These are phyloP conservation scores for Serendipita sp. DNA, from an alignment of 768 basidiomycete genomes.

Conservation along the genomic window DNA sequence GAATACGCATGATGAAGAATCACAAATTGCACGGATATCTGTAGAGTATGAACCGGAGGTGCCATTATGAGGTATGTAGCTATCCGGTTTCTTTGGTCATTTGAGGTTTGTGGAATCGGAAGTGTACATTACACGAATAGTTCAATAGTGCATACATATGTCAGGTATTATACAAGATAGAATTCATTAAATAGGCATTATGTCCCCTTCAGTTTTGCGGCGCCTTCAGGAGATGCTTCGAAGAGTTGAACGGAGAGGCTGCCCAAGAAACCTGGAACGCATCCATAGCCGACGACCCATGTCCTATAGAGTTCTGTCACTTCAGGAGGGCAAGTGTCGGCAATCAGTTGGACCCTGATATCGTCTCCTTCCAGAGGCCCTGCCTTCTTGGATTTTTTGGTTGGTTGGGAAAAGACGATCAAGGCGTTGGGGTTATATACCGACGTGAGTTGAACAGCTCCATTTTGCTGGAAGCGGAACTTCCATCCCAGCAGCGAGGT, in stretches of 20 bases:
- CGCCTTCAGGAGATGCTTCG: neutral
- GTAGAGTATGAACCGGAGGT: neutral
- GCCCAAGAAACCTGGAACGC: conserved; percentile 4
- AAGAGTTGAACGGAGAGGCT: conserved; percentile 1
- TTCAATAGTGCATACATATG: neutral
- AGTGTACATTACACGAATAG: neutral
- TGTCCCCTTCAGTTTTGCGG: neutral
- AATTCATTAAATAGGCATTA: neutral
- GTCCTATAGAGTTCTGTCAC: conserved; percentile 1
- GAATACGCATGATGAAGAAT: neutral
- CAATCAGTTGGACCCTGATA: conserved; percentile 1
- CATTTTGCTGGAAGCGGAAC: conserved; percentile 80
- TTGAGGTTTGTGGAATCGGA: neutral
- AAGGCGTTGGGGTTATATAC: conserved; percentile 74
- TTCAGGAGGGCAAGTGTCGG: neutral
- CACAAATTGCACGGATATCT: neutral
- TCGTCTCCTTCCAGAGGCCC: conserved; percentile 4
- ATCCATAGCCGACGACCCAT: neutral
- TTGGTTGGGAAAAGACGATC: conserved; percentile 48
- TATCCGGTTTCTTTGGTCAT: neutral
- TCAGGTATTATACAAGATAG: neutral
- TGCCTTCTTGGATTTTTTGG: conserved; percentile 2
- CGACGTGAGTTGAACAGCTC: conserved; percentile 79
- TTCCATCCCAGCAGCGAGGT: conserved; percentile 82
- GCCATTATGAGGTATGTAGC: neutral